phyloP scores from a whole-genome alignment of 2,329 filamentous ascomycete species.

The Xylaria sp. region DNA sequence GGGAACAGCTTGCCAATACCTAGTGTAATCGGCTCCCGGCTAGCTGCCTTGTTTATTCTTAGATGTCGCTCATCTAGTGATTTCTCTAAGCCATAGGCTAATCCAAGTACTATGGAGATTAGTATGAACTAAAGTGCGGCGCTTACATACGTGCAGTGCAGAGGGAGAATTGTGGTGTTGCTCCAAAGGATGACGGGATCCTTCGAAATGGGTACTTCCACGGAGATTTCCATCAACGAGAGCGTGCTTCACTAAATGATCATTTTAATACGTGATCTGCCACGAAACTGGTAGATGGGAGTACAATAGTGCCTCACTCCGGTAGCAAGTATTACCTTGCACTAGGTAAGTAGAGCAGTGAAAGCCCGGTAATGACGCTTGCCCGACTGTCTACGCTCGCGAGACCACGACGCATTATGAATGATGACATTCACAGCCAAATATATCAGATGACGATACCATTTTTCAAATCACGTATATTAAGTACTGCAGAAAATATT shows the following conservation, averaged over 20 bases:
- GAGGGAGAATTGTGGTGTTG: constrained; percentile 3
- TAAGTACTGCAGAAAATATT: not conserved
- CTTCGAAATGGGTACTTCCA: constrained; percentile 15
- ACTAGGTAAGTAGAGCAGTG: not conserved
- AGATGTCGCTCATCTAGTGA: not conserved
- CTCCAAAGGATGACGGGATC: not conserved
- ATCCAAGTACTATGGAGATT: not conserved
- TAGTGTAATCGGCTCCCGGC: constrained; percentile 10
- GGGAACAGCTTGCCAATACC: constrained; percentile 9
- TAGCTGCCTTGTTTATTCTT: constrained; percentile 7
- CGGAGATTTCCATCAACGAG: not conserved
- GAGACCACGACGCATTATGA: not conserved
- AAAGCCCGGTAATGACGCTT: not conserved
- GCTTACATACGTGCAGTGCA: constrained; percentile 4
- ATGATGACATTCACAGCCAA: not conserved
- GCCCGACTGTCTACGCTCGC: not conserved
- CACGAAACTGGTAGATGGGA: not conserved
- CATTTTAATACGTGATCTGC: not conserved
- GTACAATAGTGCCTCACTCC: not conserved
- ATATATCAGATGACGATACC: too few relatives aligned
- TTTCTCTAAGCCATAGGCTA: not conserved
- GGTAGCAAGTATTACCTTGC: not conserved
- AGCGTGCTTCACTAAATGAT: not conserved
- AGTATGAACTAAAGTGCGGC: not conserved
- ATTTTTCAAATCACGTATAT: not conserved